phyloP scores from a whole-genome alignment of 139 green algal genomes.

The Asterochloris erici region DNA sequence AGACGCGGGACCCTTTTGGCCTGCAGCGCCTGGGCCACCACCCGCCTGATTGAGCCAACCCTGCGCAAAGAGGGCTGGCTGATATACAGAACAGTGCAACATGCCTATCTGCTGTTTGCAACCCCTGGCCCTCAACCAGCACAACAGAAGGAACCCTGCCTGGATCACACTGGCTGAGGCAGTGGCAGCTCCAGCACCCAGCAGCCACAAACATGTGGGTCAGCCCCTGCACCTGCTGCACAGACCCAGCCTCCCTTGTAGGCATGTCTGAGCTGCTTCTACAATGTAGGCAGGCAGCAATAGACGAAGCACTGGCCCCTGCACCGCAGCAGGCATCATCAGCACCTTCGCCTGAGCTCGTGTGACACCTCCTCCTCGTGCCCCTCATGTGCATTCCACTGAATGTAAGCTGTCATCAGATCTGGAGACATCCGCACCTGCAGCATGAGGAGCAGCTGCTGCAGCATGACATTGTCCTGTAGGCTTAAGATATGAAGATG shows the following conservation, averaged over 20 bases:
- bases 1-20: conserved; percentile 33
- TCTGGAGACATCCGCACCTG: conserved; percentile 53
- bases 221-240: no score
- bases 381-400: conserved; percentile 35
- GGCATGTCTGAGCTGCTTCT: no score
- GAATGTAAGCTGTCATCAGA: conserved; percentile 46
- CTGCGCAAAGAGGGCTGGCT: conserved; percentile 8
- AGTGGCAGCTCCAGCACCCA: no score
- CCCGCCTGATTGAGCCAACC: conserved; percentile 11
- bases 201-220: no score
- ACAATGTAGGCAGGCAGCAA: no score
- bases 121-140: no score
- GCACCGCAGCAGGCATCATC: no score
- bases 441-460: neutral
- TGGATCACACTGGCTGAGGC: no score
- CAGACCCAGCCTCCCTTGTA: no score
- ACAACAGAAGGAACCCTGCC: no score
- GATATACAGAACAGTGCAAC: neutral
- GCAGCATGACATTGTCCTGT: neutral
- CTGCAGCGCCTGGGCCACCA: conserved; percentile 18
- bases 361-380: neutral
- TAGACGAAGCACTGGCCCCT: no score
- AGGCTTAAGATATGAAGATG: neutral
- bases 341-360: conserved; percentile 22
- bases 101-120: no score